Conservation (phyloP, 345 rosid genomes). For the Luvunga scandens region DNA sequence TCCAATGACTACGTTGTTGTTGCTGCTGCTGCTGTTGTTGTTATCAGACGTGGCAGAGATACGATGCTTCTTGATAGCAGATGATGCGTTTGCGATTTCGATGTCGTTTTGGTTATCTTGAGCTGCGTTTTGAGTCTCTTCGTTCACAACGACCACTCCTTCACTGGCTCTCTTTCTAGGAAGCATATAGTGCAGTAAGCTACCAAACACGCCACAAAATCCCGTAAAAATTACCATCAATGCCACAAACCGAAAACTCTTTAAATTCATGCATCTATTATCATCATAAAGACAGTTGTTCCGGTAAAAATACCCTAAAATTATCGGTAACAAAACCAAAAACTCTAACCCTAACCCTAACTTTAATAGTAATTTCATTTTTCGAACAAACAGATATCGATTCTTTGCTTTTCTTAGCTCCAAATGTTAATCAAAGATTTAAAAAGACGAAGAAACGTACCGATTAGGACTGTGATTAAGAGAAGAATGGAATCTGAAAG, state of each 20-base stretch:
- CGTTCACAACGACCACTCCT: constrained; percentile 47
- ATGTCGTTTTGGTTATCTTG: constrained; percentile 15
- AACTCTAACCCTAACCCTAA: constrained; percentile 34
- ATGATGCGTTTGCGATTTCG: constrained; percentile 21
- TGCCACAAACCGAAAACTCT: constrained; percentile 12
- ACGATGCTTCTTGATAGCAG: constrained; percentile 63
- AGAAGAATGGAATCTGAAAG: constrained; percentile 44
- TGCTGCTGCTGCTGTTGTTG: constrained; percentile 11
- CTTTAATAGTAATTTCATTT: constrained; percentile 2
- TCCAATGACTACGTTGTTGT: neutral
- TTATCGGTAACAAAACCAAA: constrained; percentile 27
- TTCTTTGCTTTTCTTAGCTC: neutral
- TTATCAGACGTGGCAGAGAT: constrained; percentile 26
- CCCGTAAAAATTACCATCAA: constrained; percentile 37
- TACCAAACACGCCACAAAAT: constrained; percentile 45
- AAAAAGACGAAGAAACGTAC: constrained; percentile 37
- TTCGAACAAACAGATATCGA: constrained; percentile 1
- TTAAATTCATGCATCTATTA: neutral
- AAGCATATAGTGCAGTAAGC: constrained; percentile 88
- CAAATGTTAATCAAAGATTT: neutral
- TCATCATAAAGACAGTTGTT: neutral
- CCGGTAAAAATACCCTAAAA: constrained; percentile 5
- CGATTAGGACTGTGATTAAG: constrained; percentile 47
- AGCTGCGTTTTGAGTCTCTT: constrained; percentile 29
- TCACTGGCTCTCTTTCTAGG: constrained; percentile 76